Evolutionary conservation across 495 filamentous ascomycete genomes (phyloP), one percentile per base, ranked within the genome.

Genomic region (Aspergillus mulundensis): DNA sequence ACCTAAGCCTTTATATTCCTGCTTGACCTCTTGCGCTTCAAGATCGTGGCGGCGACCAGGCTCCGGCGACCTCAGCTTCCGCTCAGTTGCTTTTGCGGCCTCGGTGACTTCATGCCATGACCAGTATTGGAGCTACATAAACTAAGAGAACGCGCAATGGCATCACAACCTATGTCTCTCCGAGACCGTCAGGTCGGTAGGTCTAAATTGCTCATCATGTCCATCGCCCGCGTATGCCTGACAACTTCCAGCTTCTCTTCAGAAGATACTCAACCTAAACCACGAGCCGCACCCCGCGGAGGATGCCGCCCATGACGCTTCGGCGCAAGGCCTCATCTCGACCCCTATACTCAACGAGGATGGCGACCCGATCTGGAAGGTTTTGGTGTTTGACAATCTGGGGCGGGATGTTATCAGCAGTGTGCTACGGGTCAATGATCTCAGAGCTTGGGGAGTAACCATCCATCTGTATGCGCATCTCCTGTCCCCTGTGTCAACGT

Each of bases 151-250:
- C 8, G 53, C 58, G 76, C 67, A 70, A 95, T 95, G 88, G 86
- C 87, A 56, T 74, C 84, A 58, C 80, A 81, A 57, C 80, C 86
- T 54, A 81, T 84, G 75, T 90, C 90, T 58, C 81, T 98, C 66
- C 86, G 94, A 70, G 94, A 96, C 79, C 90, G 91, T 71, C 94
- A 98, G 84, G 89, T 97, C 74, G 86, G 94, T 97, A 81, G 66
- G 81, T 78, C 71, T 58, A 90, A 87, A 82, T 42, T 89, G 86
- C 81, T 43, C 87, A 84, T 15, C 25, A 28, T 12, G n/a, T 16
- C 8, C 38, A 25, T 16, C n/a, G 10, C 1, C 18, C 3, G 16
- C 19, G 6, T 6, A 20, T 15, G 19, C 30, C 53, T 60, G 41
- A 60, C 21, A 8, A 38, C 5, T 3, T 20, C 34, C 36, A 98